Evolutionary conservation across 1,284 basidiomycete genomes (phyloP), one percentile per base, ranked within the genome.

Genomic region (Exobasidium cylindrosporum): DNA sequence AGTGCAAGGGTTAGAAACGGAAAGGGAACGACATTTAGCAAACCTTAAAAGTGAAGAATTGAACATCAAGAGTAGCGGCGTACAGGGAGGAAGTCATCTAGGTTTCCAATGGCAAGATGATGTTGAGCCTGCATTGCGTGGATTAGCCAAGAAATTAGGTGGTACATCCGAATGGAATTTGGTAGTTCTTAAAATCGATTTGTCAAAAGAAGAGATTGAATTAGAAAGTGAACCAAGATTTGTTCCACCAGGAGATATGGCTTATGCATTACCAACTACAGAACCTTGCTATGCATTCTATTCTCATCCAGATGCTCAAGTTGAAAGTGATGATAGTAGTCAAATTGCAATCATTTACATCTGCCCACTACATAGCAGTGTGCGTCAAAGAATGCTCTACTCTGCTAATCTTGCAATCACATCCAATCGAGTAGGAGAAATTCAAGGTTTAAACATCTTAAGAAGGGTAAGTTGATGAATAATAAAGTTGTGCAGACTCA

Each of bases 301-400:
- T 62, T 30, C 69, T 14, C 23, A 69, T 49, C 64, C 69, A 49
- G 60, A 64, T 30, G 62, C 66, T 60, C 68, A 63, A 53, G 66
- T 68, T 3, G 5, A 21, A 23, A 14, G 17, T 14, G 30, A 44
- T 44, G 24, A 35, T 26, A 14, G 32, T 14, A 28, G 29, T 11
- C 31, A 44, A 3, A 65, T 74, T 11, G 70, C 68, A 6, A 66
- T 71, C 64, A 70, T 74, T 52, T 74, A 74, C 61, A 68, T 65
- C 64, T 74, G 73, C 46, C 73, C 73, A 1, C 57, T 63, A 0
- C 60, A 60, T 11, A 73, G 67, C 49, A 64, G 68, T 17, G 65
- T 74, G 53, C 68, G 70, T 49, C 58, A 66, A 30, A 55, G 69
- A 29, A 74, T 74, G 73, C 60, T 74, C 45, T 74, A 74, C 54